phyloP scores from a whole-genome alignment of 2,329 filamentous ascomycete genomes.

The Alternaria longipes region DNA sequence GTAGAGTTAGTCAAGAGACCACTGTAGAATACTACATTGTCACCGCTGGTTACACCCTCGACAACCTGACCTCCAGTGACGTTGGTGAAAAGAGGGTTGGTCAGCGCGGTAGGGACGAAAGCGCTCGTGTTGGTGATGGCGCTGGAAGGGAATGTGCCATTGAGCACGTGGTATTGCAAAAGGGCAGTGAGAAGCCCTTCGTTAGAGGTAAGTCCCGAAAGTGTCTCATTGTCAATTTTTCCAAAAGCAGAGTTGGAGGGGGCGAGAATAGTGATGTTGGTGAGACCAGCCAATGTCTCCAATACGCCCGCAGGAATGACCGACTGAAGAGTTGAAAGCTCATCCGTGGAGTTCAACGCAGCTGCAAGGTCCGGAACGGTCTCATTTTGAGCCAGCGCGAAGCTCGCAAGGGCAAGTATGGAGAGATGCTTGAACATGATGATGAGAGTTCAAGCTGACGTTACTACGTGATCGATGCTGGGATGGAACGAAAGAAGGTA shows the following conservation, averaged over 20 bases:
- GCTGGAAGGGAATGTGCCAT: constrained; percentile 57
- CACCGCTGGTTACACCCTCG: constrained; percentile 54
- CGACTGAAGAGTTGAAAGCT: constrained; percentile 45
- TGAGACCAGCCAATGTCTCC: constrained; percentile 48
- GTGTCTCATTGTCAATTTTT: constrained; percentile 50
- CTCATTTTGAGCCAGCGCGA: constrained; percentile 42
- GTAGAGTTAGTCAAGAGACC: constrained; percentile 61
- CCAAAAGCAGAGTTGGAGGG: constrained; percentile 63
- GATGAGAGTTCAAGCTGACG: constrained; percentile 5
- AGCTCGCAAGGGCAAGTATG: constrained; percentile 47
- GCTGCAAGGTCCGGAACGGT: constrained; percentile 27
- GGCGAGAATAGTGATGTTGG: constrained; percentile 67
- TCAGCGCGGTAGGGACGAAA: constrained; percentile 62
- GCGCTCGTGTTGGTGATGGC: constrained; percentile 52
- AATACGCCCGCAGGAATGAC: constrained; percentile 53
- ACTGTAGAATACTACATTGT: constrained; percentile 61
- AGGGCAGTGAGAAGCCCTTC: constrained; percentile 55
- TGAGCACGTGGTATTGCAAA: constrained; percentile 67
- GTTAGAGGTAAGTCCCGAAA: constrained; percentile 39
- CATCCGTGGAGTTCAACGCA: constrained; percentile 27
- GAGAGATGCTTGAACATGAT: constrained; percentile 54
- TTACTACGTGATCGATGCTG: neutral
- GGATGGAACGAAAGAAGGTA: neutral
- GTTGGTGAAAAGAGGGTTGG: constrained; percentile 63
- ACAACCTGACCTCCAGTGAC: constrained; percentile 69